These are phyloP conservation scores for Alnus rubra DNA, from an alignment of 306 rosid genomes.

Conservation along the genomic window DNA sequence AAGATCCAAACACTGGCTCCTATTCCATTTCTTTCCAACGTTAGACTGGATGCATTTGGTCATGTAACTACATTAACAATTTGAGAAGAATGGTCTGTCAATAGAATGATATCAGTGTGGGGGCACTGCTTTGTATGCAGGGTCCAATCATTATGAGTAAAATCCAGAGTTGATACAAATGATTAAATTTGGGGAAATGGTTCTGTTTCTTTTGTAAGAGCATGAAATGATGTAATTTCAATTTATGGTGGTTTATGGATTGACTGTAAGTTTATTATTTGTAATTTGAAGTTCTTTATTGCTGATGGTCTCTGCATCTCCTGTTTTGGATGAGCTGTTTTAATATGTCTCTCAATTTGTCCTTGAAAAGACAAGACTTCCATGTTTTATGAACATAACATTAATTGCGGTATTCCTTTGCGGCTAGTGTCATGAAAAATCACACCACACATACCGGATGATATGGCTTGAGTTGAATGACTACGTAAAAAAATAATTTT, in stretches of 20 bases:
- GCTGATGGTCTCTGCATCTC: not conserved
- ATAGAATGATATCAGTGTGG: not conserved
- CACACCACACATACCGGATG: too few species aligned
- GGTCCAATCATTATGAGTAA: not conserved
- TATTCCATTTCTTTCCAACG: slow-evolving; percentile 80
- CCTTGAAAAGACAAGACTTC: not conserved
- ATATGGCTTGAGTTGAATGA: too few species aligned
- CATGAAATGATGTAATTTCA: not conserved
- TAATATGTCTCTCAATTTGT: not conserved
- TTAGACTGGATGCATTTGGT: slow-evolving; percentile 26
- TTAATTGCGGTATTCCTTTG: not conserved
- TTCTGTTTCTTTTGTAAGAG: not conserved
- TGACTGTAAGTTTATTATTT: not conserved
- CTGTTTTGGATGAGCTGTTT: not conserved
- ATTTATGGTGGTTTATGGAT: not conserved
- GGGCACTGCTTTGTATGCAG: not conserved
- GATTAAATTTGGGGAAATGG: not conserved
- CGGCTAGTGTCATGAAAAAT: too few species aligned
- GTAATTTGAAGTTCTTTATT: not conserved
- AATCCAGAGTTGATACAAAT: slow-evolving; percentile 6
- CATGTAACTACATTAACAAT: slow-evolving; percentile 6
- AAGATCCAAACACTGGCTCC: slow-evolving; percentile 93
- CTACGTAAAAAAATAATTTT: too few species aligned
- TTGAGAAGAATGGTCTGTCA: not conserved
- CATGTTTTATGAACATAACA: not conserved